Conservation (phyloP, 495 filamentous ascomycete species). For the Glonium stellatum region DNA sequence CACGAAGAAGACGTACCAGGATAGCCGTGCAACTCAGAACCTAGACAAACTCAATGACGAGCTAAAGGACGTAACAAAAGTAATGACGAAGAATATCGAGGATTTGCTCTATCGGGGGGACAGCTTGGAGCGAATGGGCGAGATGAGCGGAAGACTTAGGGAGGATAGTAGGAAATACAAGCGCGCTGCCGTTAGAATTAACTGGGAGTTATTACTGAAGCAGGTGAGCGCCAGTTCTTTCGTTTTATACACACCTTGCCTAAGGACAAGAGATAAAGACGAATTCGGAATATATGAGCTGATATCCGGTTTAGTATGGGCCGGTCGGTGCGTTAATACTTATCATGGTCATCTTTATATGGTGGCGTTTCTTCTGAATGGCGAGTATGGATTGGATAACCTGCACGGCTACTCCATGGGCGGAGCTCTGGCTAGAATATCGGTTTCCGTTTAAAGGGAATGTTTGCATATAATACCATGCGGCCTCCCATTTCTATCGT, state of each 20-base stretch:
- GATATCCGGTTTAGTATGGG: slow-evolving; percentile 57
- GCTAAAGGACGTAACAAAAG: slow-evolving; percentile 92
- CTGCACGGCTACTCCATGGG: not conserved
- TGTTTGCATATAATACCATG: not conserved
- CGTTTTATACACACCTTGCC: not conserved
- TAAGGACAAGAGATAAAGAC: not conserved
- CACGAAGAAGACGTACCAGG: slow-evolving; percentile 91
- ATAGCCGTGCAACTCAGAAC: slow-evolving; percentile 78
- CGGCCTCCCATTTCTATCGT: not conserved
- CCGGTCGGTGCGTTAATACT: slow-evolving; percentile 73
- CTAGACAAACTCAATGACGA: slow-evolving; percentile 89
- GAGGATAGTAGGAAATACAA: slow-evolving; percentile 94
- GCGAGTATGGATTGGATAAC: not conserved
- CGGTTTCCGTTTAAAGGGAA: not conserved
- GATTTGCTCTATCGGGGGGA: slow-evolving; percentile 93
- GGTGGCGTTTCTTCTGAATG: slow-evolving; percentile 81
- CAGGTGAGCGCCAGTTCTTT: slow-evolving; percentile 48
- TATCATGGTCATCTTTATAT: slow-evolving; percentile 77
- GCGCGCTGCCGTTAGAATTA: slow-evolving; percentile 88
- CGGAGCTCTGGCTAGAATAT: not conserved
- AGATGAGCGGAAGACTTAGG: slow-evolving; percentile 74
- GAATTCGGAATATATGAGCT: not conserved
- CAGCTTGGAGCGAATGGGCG: slow-evolving; percentile 94
- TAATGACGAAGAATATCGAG: slow-evolving; percentile 99
- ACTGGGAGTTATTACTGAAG: slow-evolving; percentile 94